Conservation (phyloP, 306 rosid species). For the Malus orientalis region DNA sequence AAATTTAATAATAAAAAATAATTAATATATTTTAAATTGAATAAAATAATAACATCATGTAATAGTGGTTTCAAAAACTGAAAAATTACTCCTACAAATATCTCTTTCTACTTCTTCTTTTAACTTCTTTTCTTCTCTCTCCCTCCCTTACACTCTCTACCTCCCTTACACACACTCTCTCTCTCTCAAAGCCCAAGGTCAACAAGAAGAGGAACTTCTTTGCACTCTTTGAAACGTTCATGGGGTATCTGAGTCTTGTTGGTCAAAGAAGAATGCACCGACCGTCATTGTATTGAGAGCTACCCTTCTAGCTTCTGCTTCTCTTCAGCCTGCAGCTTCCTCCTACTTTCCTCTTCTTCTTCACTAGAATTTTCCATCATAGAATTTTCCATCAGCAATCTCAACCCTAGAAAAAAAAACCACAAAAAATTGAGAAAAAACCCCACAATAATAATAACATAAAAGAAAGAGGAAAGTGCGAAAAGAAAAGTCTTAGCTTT, state of each 20-base stretch:
- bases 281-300: slow-evolving; percentile 27
- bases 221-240: slow-evolving; percentile 31
- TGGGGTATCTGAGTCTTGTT: slow-evolving; percentile 23
- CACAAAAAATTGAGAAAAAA: not conserved
- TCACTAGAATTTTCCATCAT: not conserved
- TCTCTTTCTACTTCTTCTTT: not conserved
- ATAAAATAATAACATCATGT: too few species aligned
- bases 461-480: not conserved
- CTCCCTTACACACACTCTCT: not conserved
- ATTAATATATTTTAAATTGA: fast-evolving
- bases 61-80: too few species aligned
- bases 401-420: slow-evolving; percentile 8
- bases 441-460: not conserved
- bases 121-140: not conserved
- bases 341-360: not conserved
- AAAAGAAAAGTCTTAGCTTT: not conserved
- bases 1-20: too few species aligned
- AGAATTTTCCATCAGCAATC: slow-evolving; percentile 1
- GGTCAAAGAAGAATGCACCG: slow-evolving; percentile 37
- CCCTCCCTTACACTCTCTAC: not conserved
- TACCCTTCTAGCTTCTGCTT: slow-evolving; percentile 2
- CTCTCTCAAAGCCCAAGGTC: slow-evolving; percentile 24
- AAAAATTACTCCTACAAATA: not conserved
- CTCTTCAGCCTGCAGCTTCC: not conserved
- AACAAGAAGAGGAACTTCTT: slow-evolving; percentile 22